Conservation (phyloP, 345 rosid species). For the Melaleuca quinquenervia region DNA sequence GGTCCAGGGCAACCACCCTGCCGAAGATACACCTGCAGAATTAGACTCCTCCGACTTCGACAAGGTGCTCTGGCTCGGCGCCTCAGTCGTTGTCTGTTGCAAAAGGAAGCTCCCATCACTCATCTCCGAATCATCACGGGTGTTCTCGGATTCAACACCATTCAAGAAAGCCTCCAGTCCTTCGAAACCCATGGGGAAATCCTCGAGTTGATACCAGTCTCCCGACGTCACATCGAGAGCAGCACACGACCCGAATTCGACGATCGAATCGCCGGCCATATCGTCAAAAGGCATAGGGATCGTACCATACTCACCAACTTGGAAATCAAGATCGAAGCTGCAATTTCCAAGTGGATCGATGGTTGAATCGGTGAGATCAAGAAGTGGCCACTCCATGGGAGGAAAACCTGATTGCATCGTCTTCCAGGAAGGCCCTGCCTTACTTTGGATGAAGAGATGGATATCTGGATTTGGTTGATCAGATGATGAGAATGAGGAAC, state of each 20-base stretch:
- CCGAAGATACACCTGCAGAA: not conserved
- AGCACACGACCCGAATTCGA: accelerated
- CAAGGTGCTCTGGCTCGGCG: conserved; percentile 26
- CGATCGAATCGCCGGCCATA: not conserved
- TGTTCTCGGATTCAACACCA: not conserved
- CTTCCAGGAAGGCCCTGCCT: not conserved
- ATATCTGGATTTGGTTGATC: not conserved
- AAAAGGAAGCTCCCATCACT: not conserved
- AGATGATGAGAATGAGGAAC: not conserved
- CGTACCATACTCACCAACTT: not conserved
- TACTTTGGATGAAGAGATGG: not conserved
- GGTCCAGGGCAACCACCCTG: not conserved
- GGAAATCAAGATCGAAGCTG: not conserved
- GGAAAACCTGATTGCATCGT: not conserved
- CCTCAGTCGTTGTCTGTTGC: not conserved
- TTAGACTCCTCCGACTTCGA: conserved; percentile 9
- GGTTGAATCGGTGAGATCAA: not conserved
- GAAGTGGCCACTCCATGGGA: not conserved
- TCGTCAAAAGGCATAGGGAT: not conserved
- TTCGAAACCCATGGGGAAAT: not conserved
- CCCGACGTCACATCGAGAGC: not conserved
- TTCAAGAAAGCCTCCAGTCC: conserved; percentile 1
- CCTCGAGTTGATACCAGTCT: not conserved
- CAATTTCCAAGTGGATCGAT: not conserved
- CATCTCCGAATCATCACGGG: not conserved